phyloP scores from a whole-genome alignment of 2,329 filamentous ascomycete species.

The Xylariaceae sp. region DNA sequence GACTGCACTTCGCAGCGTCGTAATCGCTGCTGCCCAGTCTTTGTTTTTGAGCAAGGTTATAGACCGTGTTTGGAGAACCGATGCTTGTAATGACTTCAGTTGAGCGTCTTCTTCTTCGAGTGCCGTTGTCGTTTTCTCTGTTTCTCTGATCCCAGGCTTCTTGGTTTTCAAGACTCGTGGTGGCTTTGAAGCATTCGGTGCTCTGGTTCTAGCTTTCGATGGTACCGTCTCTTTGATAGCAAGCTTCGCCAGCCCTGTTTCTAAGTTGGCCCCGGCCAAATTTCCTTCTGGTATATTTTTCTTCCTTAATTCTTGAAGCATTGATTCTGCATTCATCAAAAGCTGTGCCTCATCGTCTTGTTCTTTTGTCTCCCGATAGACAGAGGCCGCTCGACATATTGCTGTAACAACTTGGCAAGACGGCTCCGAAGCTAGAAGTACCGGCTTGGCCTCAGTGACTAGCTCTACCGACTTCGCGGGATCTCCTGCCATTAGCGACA shows the following conservation, averaged over 20 bases:
- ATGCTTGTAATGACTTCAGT: constrained; percentile 46
- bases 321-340: constrained; percentile 56
- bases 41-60: constrained; percentile 54
- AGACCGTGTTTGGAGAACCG: constrained; percentile 51
- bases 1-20: constrained; percentile 58
- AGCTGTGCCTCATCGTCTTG: constrained; percentile 51
- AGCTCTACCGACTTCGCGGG: constrained; percentile 62
- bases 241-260: constrained; percentile 45
- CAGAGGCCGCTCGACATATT: constrained; percentile 61
- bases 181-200: constrained; percentile 30
- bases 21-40: constrained; percentile 64
- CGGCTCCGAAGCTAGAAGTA: constrained; percentile 54
- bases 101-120: constrained; percentile 40
- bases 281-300: constrained; percentile 21
- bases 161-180: constrained; percentile 29
- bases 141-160: constrained; percentile 37
- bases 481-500: constrained; percentile 64
- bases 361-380: constrained; percentile 58
- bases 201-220: constrained; percentile 28
- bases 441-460: constrained; percentile 58
- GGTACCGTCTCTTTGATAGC: constrained; percentile 41
- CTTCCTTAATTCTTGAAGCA: constrained; percentile 46
- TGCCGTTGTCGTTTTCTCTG: constrained; percentile 21
- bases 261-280: constrained; percentile 39
- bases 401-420: constrained; percentile 53